A percentile compares a stretch with the other conserved stretches of the same genome.
These are phyloP conservation scores for Xerocomus nothofagi DNA, from an alignment of 1,284 basidiomycete species.

Conservation along the genomic window DNA sequence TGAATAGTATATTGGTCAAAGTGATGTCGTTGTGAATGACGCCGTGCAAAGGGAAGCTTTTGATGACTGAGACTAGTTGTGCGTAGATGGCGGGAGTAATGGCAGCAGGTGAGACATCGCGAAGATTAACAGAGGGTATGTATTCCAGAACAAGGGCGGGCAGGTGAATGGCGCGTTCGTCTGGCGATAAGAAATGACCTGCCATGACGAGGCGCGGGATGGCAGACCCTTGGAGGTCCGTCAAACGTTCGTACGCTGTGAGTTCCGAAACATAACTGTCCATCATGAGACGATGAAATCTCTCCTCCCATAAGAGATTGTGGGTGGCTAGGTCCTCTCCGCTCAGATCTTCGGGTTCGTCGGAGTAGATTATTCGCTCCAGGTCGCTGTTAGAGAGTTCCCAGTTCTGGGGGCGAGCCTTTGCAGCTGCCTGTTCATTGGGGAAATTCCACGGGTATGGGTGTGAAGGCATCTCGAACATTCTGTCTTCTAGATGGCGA, in stretches of 20 bases:
- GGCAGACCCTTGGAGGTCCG: conserved; percentile 1
- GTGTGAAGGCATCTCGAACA: neutral
- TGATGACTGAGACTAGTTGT: neutral
- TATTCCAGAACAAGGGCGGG: conserved; percentile 5
- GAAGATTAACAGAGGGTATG: conserved; percentile 2
- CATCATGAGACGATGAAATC: neutral
- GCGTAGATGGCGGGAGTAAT: neutral
- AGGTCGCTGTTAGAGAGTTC: neutral
- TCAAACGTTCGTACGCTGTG: neutral
- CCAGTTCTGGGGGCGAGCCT: neutral
- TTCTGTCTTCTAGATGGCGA: conserved; percentile 3
- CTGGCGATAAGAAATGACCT: neutral
- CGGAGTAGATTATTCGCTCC: neutral
- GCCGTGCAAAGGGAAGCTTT: neutral
- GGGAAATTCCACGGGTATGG: conserved; percentile 3
- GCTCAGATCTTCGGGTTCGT: neutral
- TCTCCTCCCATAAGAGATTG: neutral
- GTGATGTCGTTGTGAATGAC: conserved; percentile 8
- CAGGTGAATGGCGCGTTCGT: conserved; percentile 3
- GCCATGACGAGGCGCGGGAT: conserved; percentile 1
- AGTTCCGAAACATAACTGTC: neutral
- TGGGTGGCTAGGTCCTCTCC: neutral
- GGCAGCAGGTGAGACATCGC: neutral
- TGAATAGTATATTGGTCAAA: conserved; percentile 3
- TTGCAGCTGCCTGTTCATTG: neutral